Evolutionary conservation across 2,329 filamentous ascomycete genomes (phyloP), one percentile per base, ranked within the genome.

Genomic region (Sporothrix humicola): DNA sequence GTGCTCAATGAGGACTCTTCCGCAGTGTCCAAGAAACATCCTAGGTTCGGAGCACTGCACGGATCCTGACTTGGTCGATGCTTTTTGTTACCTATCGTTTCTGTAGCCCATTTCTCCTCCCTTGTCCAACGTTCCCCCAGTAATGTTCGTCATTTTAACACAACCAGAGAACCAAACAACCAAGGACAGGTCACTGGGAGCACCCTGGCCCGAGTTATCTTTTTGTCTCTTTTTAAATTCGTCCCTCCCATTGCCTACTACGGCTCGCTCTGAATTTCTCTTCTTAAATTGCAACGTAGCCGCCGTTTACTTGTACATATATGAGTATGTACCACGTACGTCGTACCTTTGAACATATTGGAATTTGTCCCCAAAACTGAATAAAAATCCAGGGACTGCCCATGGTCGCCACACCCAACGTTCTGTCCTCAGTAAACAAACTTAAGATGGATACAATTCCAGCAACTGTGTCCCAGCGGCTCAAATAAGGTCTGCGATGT

Each of bases 111-210:
- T 17, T 1, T n/a, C 31, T 17, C 15, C 8, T 44, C 52, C 52
- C n/a, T 44, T 20, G 31, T 58, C 23, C 10, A 10, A 3, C 4
- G 17, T 58, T 17, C 12, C 3, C 59, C 59, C 15, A 9, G 59
- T 63, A 31, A 31, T 44, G 59, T 63, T 63, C 59, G 59, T 63
- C 59, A 63, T 63, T 63, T 63, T 44, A 44, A 63, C 17, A 63
- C 59, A 63, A 63, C 17, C 31, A 42, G n/a, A 63, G 12, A 44
- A n/a, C 17, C 6, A 63, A 31, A 31, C 58, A 37, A 37, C 31
- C 31, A 37, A 37, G 31, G 31, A 37, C 31, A 37, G 7, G 31
- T 37, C 31, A 37, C 31, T 37, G 31, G 31, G 31, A 37, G 31
- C 31, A 37, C 31, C 31, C 31, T 37, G 31, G 31, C 7, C 7